Evolutionary conservation across 768 basidiomycete species (phyloP).

Genomic region (Amanita inopinata): DNA sequence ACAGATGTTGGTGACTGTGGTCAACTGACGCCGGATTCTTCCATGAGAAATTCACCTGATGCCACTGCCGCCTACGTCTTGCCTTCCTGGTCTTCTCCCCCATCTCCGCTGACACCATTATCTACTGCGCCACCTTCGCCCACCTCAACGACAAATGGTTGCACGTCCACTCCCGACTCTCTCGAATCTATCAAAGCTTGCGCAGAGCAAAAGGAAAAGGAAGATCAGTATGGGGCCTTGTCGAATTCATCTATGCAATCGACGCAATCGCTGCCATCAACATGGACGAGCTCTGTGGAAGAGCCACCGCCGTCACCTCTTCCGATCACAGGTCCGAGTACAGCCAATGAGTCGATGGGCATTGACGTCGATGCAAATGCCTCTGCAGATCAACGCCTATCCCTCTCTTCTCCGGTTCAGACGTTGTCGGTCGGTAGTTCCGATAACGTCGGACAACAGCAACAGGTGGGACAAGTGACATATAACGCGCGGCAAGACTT

Average conservation of each 20-base stretch:
- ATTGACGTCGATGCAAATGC: no score
- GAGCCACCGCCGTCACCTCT: background rate
- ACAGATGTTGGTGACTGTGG: background rate
- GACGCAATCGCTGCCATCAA: background rate
- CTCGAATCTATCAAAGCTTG: background rate
- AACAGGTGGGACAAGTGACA: no score
- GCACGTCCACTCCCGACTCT: no score
- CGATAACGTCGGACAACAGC: no score
- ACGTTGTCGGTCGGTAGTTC: background rate
- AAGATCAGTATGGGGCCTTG: background rate
- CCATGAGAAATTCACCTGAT: no score
- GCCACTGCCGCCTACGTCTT: background rate
- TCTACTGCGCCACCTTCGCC: slow-evolving; percentile 6
- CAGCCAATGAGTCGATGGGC: background rate
- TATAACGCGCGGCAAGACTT: no score
- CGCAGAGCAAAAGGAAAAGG: background rate
- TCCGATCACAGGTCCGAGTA: background rate
- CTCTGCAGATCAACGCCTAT: no score
- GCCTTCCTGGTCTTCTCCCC: background rate
- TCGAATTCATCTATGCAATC: background rate
- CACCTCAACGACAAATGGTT: slow-evolving; percentile 1
- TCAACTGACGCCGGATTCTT: slow-evolving; percentile 1
- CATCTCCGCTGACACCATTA: slow-evolving; percentile 1
- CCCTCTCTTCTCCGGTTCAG: no score
- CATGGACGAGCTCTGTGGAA: background rate